Percentiles rank a stretch among this genome's conserved stretches.
Evolutionary conservation across 2,329 filamentous ascomycete species (phyloP).

Genomic region (Fusarium sp.): DNA sequence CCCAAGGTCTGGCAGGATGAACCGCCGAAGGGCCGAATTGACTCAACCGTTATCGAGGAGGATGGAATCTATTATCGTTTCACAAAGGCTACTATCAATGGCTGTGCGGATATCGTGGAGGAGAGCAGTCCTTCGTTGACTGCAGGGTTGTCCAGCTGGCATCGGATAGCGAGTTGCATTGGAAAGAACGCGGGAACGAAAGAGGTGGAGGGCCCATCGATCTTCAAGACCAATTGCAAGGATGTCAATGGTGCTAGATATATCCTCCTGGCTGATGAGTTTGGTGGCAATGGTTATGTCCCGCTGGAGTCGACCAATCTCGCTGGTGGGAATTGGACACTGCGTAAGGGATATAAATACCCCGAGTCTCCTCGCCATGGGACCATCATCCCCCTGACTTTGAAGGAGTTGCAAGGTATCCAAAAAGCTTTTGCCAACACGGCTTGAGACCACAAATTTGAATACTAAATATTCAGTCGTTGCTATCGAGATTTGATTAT

Average conservation of each 20-base stretch:
- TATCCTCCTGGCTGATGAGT: neutral
- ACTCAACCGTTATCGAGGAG: slow-evolving; percentile 1
- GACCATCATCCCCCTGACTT: neutral
- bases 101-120: neutral
- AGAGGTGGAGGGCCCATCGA: slow-evolving; percentile 4
- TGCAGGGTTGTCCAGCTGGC: neutral
- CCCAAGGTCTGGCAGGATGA: slow-evolving; percentile 1
- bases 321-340: neutral
- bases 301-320: neutral
- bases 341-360: neutral
- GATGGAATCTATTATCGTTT: neutral
- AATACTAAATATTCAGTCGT: fast-evolving
- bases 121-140: neutral
- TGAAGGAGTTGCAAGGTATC: neutral
- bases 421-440: neutral
- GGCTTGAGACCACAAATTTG: too few species aligned
- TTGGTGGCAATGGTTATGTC: neutral
- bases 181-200: slow-evolving; percentile 1
- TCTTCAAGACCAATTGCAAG: slow-evolving; percentile 2
- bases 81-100: neutral
- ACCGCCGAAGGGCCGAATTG: neutral
- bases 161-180: neutral
- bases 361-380: slow-evolving; percentile 11
- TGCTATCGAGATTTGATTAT: fast-evolving
- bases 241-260: slow-evolving; percentile 3